Evolutionary conservation across 495 filamentous ascomycete species (phyloP), one percentile per base, ranked within the genome.

Genomic region (Pyrenopolyporus hunteri): DNA sequence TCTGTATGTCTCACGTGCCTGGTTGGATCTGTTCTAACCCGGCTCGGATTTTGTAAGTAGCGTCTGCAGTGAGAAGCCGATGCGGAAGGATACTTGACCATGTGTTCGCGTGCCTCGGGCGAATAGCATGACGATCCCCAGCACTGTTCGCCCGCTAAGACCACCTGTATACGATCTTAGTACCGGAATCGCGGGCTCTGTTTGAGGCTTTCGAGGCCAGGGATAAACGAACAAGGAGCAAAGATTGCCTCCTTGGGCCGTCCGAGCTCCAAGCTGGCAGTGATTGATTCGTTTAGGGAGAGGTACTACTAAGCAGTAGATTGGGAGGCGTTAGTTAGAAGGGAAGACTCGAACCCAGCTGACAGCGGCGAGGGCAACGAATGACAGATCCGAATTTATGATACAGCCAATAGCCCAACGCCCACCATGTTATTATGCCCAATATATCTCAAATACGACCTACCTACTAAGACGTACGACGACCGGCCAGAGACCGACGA

Each of bases 1-100:
- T 26, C 35, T 60, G 62, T 50, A 45, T 59, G 62, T 60, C 51
- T 60, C 50, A 28, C 43, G 62, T 57, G 56, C 56, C 56, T 60
- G 55, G 42, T 46, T 51, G 45, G n/a, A 26, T 59, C 39, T 42
- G 32, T 52, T 43, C 36, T 33, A 48, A 56, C n/a, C 51, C 25
- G 37, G 25, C 13, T 26, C 14, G 36, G 43, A 22, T 29, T 23
- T 44, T 45, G 59, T 17, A 57, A 39, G 20, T 55, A 40, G 42
- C 26, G n/a, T 45, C 35, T 60, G 62, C 62, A 31, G 62, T 57
- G 56, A 51, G 56, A 47, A 57, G 45, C 62, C 43, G 36, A 60
- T 65, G 51, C 47, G 51, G 55, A 56, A 50, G 23, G 37, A 45
- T 31, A 25, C 3, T 25, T 58, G 56, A 55, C 59, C 62, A 54